Evolutionary conservation across 1,284 basidiomycete genomes (phyloP), one percentile per base, ranked within the genome.

Genomic region (Marasmius tenuissimus): DNA sequence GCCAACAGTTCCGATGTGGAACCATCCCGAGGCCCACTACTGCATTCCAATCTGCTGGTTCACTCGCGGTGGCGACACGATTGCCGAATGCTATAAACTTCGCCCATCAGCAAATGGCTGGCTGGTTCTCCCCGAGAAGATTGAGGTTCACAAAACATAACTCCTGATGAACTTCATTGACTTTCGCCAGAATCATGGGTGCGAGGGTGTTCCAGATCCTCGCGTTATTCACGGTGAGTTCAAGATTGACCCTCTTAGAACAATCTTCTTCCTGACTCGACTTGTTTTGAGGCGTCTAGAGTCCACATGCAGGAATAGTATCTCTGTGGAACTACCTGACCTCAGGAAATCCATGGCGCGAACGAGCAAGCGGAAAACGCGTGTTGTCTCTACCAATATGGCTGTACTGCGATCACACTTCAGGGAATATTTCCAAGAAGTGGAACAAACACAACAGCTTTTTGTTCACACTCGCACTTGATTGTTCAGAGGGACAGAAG

Each of bases 391-490:
- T 53, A 39, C 58, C 37, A 2, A 34, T 51, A 9, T 64, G 59
- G 59, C 27, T 64, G 6, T 61, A 64, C 35, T 64, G 63, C 48
- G 63, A 64, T 56, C 57, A 64, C 18, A 64, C 63, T 8, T 64
- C 63, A n/a, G 63, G 63, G 8, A 64, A 64, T 38, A 53, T n/a
- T 1, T 64, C 59, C 14, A 64, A 64, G 42, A 47, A 56, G 35
- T 64, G 63, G 63, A 64, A 64, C 50, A 40, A 61, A 40, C 63
- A 64, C 45, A 64, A 64, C 42, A 45, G 35, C 38, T 64, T 61
- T 34, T 52, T 64, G 3, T 61, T 64, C 27, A 64, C 0, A 61
- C 69, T 3, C 45, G 71, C 72, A 4, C 69, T 76, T 0, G 67
- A 70, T 5, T 66, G 68, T 8, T 12, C 61, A 18, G 55, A 71